Evolutionary conservation across 441 rosid genomes (phyloP).

Genomic region (Croton laevigatus): DNA sequence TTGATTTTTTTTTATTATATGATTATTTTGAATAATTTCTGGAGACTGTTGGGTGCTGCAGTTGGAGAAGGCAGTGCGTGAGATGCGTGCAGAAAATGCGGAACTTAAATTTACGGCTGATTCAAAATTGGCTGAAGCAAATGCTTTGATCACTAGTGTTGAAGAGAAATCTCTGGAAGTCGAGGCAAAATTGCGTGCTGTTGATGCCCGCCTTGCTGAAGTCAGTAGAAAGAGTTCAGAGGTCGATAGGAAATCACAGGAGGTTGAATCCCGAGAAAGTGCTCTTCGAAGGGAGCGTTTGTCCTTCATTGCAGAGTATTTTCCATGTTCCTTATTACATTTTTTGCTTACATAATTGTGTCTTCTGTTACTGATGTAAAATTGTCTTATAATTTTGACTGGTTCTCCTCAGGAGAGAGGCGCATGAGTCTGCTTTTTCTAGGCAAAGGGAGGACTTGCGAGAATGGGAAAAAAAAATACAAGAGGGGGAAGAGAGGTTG

Average conservation of each 20-base stretch:
- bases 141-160: constrained; percentile 67
- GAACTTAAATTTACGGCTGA: constrained; percentile 89
- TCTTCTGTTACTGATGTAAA: constrained; percentile 1
- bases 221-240: constrained; percentile 83
- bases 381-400: constrained; percentile 10
- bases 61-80: constrained; percentile 84
- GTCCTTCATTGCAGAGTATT: constrained; percentile 80
- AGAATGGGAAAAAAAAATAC: constrained; percentile 87
- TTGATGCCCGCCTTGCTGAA: constrained; percentile 94
- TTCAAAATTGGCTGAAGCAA: constrained; percentile 84
- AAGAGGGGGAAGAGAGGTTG: constrained; percentile 87
- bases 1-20: neutral
- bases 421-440: constrained; percentile 56
- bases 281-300: constrained; percentile 68
- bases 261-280: constrained; percentile 72
- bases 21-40: constrained; percentile 12
- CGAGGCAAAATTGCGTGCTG: constrained; percentile 75
- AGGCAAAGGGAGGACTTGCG: constrained; percentile 92
- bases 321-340: constrained; percentile 6
- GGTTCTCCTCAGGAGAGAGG: constrained; percentile 59
- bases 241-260: constrained; percentile 71
- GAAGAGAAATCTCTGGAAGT: constrained; percentile 88
- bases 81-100: constrained; percentile 84
- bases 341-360: neutral
- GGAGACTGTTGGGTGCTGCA: constrained; percentile 32